A percentile compares a stretch with the other conserved stretches of the same genome.
phyloP scores from a whole-genome alignment of 768 basidiomycete genomes.

The Podaxis sp. region DNA sequence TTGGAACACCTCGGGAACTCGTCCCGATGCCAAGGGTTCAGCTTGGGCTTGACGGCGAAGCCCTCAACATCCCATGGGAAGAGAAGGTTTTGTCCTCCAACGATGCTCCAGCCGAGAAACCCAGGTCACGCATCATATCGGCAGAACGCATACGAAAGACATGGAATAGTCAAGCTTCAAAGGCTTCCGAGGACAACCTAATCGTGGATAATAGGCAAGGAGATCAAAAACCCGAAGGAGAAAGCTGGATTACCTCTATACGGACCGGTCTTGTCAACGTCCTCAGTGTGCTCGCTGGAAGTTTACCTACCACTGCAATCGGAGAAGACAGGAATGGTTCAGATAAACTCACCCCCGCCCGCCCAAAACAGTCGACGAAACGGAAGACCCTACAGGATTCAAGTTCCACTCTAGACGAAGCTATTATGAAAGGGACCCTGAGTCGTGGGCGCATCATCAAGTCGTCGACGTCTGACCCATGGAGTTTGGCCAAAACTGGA shows the following conservation, averaged over 20 bases:
- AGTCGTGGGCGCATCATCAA: slow-evolving; percentile 16
- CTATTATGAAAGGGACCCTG: slow-evolving; percentile 1
- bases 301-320: slow-evolving; percentile 24
- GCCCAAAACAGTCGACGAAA: slow-evolving; percentile 19
- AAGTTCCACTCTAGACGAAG: slow-evolving; percentile 8
- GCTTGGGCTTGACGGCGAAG: slow-evolving; percentile 28
- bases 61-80: slow-evolving; percentile 32
- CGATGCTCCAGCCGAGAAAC: slow-evolving; percentile 24
- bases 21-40: slow-evolving; percentile 30
- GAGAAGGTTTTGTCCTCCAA: slow-evolving; percentile 17
- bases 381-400: slow-evolving; percentile 21
- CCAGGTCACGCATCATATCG: slow-evolving; percentile 16
- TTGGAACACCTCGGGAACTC: slow-evolving; percentile 26
- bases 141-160: slow-evolving; percentile 19
- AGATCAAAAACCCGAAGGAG: slow-evolving; percentile 16
- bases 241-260: slow-evolving; percentile 43
- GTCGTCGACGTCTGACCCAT: slow-evolving; percentile 27
- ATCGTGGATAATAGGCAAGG: neutral
- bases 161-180: slow-evolving; percentile 4
- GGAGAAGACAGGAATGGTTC: neutral
- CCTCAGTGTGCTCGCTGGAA: slow-evolving; percentile 50
- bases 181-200: neutral
- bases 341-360: slow-evolving; percentile 26
- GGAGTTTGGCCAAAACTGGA: slow-evolving; percentile 40
- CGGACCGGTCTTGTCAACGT: slow-evolving; percentile 46